phyloP scores from a whole-genome alignment of 495 filamentous ascomycete species.

The Echria macrotheca region DNA sequence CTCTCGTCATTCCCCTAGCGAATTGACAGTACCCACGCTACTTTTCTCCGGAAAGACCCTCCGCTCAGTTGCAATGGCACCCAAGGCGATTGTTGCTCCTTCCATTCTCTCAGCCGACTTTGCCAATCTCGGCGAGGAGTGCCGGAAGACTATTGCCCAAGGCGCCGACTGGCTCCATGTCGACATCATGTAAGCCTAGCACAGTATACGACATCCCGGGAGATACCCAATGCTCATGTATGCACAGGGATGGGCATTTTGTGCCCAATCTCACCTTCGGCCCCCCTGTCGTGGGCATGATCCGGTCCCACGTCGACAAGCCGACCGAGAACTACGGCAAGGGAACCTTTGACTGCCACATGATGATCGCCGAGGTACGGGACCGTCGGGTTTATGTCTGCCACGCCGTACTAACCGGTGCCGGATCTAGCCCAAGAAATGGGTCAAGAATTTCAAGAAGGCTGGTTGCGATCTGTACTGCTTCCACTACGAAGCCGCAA shows the following conservation, averaged over 20 bases:
- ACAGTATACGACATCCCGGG: too few relatives aligned
- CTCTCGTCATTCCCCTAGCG: neutral
- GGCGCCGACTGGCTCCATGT: constrained; percentile 88
- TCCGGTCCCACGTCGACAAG: constrained; percentile 70
- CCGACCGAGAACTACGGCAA: constrained; percentile 52
- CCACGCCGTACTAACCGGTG: too few relatives aligned
- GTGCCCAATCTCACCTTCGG: constrained; percentile 98
- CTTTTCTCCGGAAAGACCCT: too few relatives aligned
- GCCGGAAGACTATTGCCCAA: constrained; percentile 70
- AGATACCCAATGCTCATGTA: too few relatives aligned
- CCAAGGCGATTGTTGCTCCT: constrained; percentile 88
- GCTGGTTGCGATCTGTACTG: constrained; percentile 97
- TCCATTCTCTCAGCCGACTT: constrained; percentile 98
- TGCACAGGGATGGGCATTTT: constrained; percentile 79
- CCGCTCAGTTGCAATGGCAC: constrained; percentile 65
- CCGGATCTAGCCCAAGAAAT: constrained; percentile 84
- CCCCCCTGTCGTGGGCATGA: constrained; percentile 85
- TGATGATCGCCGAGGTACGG: constrained; percentile 99
- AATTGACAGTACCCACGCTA: too few relatives aligned
- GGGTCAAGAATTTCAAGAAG: constrained; percentile 89
- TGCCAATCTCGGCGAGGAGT: constrained; percentile 76
- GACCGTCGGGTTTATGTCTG: too few relatives aligned
- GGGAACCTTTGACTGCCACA: constrained; percentile 98
- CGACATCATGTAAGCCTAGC: constrained; percentile 73
- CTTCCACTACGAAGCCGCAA: constrained; percentile 98